These are phyloP conservation scores for Fusarium anguioides DNA, from an alignment of 2,329 filamentous ascomycete species.

Conservation along the genomic window DNA sequence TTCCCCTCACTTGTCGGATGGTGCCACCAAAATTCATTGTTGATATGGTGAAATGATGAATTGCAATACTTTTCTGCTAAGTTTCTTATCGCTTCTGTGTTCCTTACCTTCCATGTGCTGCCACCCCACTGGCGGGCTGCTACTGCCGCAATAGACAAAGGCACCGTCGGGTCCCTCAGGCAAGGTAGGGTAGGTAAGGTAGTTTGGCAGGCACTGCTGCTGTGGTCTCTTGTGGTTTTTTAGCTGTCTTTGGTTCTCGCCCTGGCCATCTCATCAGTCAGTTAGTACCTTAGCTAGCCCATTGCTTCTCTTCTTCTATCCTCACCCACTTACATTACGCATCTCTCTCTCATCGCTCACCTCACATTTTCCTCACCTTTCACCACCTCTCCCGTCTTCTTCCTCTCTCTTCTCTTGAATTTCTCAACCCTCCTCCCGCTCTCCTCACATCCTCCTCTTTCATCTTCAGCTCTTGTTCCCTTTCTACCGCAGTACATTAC, in stretches of 20 bases:
- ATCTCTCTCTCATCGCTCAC: slow-evolving; percentile 41
- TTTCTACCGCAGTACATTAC: slow-evolving; percentile 15
- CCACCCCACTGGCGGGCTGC: slow-evolving; percentile 12
- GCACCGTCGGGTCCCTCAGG: slow-evolving; percentile 2
- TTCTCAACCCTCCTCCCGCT: slow-evolving; percentile 43
- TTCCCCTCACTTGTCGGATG: slow-evolving; percentile 4
- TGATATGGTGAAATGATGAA: slow-evolving; percentile 4
- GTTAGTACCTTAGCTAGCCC: slow-evolving; percentile 13
- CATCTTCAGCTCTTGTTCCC: slow-evolving; percentile 38
- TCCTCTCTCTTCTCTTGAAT: slow-evolving; percentile 32
- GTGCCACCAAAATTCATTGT: background rate
- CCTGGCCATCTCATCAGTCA: slow-evolving; percentile 11
- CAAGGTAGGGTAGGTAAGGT: no score
- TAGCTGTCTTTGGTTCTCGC: slow-evolving; percentile 29
- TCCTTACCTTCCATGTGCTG: slow-evolving; percentile 35
- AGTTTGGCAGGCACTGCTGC: slow-evolving; percentile 21
- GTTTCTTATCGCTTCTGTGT: slow-evolving; percentile 13
- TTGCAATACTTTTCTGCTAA: background rate
- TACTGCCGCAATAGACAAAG: slow-evolving; percentile 19
- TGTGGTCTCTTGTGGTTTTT: slow-evolving; percentile 24
- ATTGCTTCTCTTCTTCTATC: slow-evolving; percentile 33
- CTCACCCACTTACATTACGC: slow-evolving; percentile 44
- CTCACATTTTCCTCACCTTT: slow-evolving; percentile 47
- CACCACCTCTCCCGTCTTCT: slow-evolving; percentile 42
- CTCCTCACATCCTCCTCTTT: slow-evolving; percentile 42